Evolutionary conservation across 2,329 filamentous ascomycete species (phyloP), one percentile per base, ranked within the genome.

Genomic region (Hymenoscyphus linearis): DNA sequence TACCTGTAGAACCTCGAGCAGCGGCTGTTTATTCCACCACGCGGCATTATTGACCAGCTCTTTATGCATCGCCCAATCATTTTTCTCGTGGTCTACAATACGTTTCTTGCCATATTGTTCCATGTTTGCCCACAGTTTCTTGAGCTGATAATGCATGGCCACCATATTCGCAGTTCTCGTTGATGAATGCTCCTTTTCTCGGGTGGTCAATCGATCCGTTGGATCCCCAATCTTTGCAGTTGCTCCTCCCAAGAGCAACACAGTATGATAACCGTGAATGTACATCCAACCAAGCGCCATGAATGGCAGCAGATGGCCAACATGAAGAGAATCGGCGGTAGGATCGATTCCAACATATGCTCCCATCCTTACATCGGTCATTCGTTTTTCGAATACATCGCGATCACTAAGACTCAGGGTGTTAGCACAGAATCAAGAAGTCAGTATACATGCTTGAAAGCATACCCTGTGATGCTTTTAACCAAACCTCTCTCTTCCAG

Each of bases 211-310:
- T 40, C 91, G 83, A 64, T 82, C 90, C 2, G 86, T 90, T 1
- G 91, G 91, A 69, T 95, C 91, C 55, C 91, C 91, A 57, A 95
- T 84, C 69, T 87, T 86, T 47, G 86, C 88, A 3, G 91, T 96
- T 14, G 88, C 86, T 67, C 88, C 87, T 54, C 89, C 89, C 61
- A 92, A 73, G 60, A 95, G 77, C 44, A 84, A 86, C 56, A 89
- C 78, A 27, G 87, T 81, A 35, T 83, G 79, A 72, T 88, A 87
- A 26, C 91, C 90, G 71, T 92, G 80, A 66, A 92, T 79, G 76
- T 91, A 91, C 78, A 93, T 83, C 88, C 90, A 93, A 76, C 91
- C 92, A 26, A 93, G 78, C 16, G 89, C 84, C 90, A 95, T 95
- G 59, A 93, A 79, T 25, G 91, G 88, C 14, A 95, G 78, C 5